These are phyloP conservation scores for Buxus sempervirens DNA, from an alignment of 164 flowering plant species.

Conservation along the genomic window DNA sequence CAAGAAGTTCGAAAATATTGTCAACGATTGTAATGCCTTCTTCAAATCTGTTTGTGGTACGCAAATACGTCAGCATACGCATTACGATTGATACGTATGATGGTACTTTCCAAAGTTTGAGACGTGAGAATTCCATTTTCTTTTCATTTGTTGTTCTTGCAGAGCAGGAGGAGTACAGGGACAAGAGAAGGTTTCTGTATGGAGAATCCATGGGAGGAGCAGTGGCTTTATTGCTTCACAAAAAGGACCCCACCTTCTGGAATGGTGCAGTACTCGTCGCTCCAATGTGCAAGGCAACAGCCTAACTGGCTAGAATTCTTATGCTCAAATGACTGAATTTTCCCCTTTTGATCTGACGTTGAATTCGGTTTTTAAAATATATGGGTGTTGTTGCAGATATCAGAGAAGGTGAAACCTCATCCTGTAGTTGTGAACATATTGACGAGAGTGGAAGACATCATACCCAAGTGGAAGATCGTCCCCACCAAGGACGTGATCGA, in stretches of 20 bases:
- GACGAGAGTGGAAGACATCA: constrained; percentile 79
- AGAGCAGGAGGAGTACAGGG: constrained; percentile 60
- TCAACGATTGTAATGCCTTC: constrained; percentile 61
- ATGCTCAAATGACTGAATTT: too few species aligned
- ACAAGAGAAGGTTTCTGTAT: constrained; percentile 66
- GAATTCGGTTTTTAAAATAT: too few species aligned
- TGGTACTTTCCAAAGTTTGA: too few species aligned
- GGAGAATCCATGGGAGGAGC: constrained; percentile 99
- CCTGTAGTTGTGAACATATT: constrained; percentile 72
- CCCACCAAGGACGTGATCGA: constrained; percentile 91
- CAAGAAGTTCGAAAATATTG: constrained; percentile 75
- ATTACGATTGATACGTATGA: neutral
- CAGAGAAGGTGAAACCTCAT: constrained; percentile 97
- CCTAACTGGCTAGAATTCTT: neutral
- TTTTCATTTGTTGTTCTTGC: constrained; percentile 2
- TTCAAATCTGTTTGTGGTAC: constrained; percentile 85
- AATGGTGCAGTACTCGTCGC: constrained; percentile 88
- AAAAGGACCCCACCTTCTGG: constrained; percentile 73
- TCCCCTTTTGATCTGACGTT: too few species aligned
- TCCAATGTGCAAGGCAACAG: constrained; percentile 98
- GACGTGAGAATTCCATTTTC: neutral
- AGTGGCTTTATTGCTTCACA: constrained; percentile 70
- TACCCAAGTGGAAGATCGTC: constrained; percentile 98
- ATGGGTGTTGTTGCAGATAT: constrained; percentile 46
- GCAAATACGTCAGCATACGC: neutral